Base-by-base conservation (phyloP, 108 stramenopile genomes). In the Mediolabrus comicus region DNA sequence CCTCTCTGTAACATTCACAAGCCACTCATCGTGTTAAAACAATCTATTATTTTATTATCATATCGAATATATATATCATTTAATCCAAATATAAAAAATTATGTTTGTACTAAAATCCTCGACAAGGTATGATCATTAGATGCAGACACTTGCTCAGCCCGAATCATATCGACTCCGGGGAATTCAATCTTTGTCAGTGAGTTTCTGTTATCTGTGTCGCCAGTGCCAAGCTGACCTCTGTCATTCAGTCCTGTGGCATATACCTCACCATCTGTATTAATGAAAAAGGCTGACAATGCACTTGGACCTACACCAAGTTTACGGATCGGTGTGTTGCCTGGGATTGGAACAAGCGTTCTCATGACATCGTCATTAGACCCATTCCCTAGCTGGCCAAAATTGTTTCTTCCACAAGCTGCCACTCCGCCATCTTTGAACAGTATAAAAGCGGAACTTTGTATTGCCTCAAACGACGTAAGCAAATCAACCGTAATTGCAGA, bases 341-440 rank as follows among this genome's bases (percentile, higher is more conserved):
- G 59, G 36, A 67, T 54, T 10, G 65, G 56, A 5, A 71, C 64
- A 3, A 63, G 61, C 29, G 74, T 62, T 39, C 73, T 30, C 54
- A 79, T 11, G 64, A 53, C 59, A 52, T 83, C 82, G 1, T 53
- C 53, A 33, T 69, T 79, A 30, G 33, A 69, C 11, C 68, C 73
- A 56, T 79, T 73, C 1, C 72, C 77, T 27, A 79, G 59, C 51
- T 79, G 77, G 2, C 75, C 81, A 46, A 70, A 76, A 29, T 84
- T 79, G 25, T 84, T 74, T 32, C 75, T 79, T 9, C 86, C 81
- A 67, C 84, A 86, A 52, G 81, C 79, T 5, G 83, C 86, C 8
- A 84, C 80, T 3, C 81, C 75, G 25, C 65, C 79, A 38, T 71
- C 77, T 57, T 76, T 79, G 54, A 79, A 82, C 29, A 75, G 61